Base-by-base conservation (phyloP, 306 rosid genomes). In the Corylus americana region DNA sequence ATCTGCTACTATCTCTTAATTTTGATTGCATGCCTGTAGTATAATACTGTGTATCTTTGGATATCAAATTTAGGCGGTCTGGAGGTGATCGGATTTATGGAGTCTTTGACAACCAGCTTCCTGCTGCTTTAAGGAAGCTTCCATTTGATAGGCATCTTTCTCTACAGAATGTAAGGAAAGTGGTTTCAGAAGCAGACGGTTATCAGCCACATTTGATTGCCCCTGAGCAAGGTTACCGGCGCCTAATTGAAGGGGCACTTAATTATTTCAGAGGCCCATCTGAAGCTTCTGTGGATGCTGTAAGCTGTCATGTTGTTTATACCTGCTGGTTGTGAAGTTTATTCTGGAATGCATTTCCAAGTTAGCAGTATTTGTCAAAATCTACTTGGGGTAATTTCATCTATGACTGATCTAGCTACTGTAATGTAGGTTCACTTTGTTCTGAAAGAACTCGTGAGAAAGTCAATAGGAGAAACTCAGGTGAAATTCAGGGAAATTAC, bases 171-270 rank as follows among this genome's bases (percentile, higher is more conserved):
- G 98, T 95, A 50, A 93, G 76, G 87, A 95, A 89, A 90, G 97
- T 95, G 71, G 98, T 95, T 78, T 91, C 97, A 44, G 98, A 95
- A 88, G 96, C 98, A 22, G 99, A 95, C 85, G 99, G 99, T 87
- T 95, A 95, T 78, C 99, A 95, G 86, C 99, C 99, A 57, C 99
- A 95, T 88, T 89, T 95, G 88, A 91, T 95, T 83, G 99, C 99
- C 69, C 99, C 99, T 1, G 99, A 95, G 89, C 99, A 88, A 89
- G 99, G 99, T 79, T 95, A 95, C 82, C 89, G 98, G 55, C 96
- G 99, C 53, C 88, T 95, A 57, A 95, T 95, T 63, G 99, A 95
- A 64, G 90, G 98, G 27, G 71, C 99, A 61, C 92, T 95, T 13
- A 80, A 81, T 77, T 95, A 91, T 88, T 95, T 95, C 78, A 89